Base-by-base conservation (phyloP, 2,329 filamentous ascomycete species). In the Seiridium cupressi region DNA sequence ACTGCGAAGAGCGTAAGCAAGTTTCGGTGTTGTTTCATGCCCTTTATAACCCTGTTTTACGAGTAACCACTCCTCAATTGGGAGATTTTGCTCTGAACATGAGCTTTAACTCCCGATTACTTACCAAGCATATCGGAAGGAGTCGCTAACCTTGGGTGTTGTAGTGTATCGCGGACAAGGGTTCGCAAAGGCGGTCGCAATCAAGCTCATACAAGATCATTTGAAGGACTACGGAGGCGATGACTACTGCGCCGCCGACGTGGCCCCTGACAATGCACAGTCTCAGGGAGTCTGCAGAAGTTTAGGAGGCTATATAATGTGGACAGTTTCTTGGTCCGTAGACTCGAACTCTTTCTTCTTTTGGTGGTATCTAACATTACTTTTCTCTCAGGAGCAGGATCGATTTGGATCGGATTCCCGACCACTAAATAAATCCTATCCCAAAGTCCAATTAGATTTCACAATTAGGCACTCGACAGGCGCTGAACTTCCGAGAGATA, bases 401-500 rank as follows among this genome's bases (percentile, higher is more conserved):
- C n/a, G 60, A 61, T 34, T 32, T 61, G 48, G 60, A 59, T 36
- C 44, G 35, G 13, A 4, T 51, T 11, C 55, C 55, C n/a, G 34
- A 26, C 18, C 36, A 9, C 9, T 8, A 36, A 53, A 36, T 26
- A 53, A 18, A 18, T 53, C 13, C n/a, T 36, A 18, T 32, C 35
- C 35, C 8, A 26, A 31, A 26, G n/a, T 11, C 31, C n/a, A 53
- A 36, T 35, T 5, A 26, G 51, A 42, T 38, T 8, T 32, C 11
- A 44, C 42, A 7, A 35, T 53, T 35, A 53, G 32, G 44, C 44
- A 42, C 47, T 69, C 59, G 71, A 34, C 61, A 88, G 76, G 53
- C 91, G 85, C 74, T 97, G 92, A 60, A 98, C 88, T 76, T 99
- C 95, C 71, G 96, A 82, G 65, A 99, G 94, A 80, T 91, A 99